Percentiles rank a stretch among this genome's conserved stretches.
These are phyloP conservation scores for Quillaja saponaria DNA, from an alignment of 306 rosid species.

Conservation along the genomic window DNA sequence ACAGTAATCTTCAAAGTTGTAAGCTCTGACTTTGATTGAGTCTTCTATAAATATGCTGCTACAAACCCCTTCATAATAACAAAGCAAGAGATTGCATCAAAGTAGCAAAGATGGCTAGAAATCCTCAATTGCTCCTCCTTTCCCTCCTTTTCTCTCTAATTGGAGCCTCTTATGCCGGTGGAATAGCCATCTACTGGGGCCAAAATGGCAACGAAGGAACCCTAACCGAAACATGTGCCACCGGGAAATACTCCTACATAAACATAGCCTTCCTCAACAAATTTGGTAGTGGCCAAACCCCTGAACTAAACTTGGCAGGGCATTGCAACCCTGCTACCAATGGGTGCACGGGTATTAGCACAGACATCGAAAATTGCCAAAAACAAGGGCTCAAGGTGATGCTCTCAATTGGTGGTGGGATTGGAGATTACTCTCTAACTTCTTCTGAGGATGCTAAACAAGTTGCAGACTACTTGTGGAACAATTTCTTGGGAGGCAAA, in stretches of 20 bases:
- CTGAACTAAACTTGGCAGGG: constrained; percentile 36
- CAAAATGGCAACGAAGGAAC: constrained; percentile 68
- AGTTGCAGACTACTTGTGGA: constrained; percentile 37
- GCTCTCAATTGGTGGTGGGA: constrained; percentile 45
- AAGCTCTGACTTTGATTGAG: too few relatives aligned
- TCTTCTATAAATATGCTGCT: too few relatives aligned
- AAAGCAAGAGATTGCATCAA: neutral
- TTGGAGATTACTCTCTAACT: constrained; percentile 40
- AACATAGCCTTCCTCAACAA: constrained; percentile 38
- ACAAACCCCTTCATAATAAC: too few relatives aligned
- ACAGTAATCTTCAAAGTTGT: too few relatives aligned
- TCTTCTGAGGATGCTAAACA: constrained; percentile 31
- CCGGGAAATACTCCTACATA: constrained; percentile 48
- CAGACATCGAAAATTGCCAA: constrained; percentile 31
- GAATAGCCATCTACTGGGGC: constrained; percentile 78
- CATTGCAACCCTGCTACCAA: constrained; percentile 38
- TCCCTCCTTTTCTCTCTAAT: constrained; percentile 8
- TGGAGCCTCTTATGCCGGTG: constrained; percentile 38
- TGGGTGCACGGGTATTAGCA: constrained; percentile 25
- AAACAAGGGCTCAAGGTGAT: constrained; percentile 35
- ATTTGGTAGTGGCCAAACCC: constrained; percentile 24
- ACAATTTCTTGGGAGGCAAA: constrained; percentile 42
- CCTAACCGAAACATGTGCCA: constrained; percentile 59
- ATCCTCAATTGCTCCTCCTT: constrained; percentile 22
- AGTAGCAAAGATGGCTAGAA: constrained; percentile 25